Conservation (phyloP, 371 early-diverging fungal genomes). For the Lichtheimia ramosa region DNA sequence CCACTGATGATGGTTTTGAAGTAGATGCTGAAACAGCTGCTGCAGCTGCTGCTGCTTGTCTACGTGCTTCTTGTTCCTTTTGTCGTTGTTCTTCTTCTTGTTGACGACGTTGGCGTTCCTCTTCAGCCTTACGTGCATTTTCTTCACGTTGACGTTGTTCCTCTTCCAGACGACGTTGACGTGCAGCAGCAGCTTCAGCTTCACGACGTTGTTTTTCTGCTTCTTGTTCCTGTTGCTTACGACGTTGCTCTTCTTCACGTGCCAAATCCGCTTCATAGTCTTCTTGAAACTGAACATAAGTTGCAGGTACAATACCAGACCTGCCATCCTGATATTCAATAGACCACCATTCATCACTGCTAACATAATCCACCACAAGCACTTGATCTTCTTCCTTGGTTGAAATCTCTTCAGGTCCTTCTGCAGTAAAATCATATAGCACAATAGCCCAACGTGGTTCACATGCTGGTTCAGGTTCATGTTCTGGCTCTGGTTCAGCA, state of each 20-base stretch:
- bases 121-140: constrained; percentile 37
- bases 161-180: constrained; percentile 26
- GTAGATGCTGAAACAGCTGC: constrained; percentile 14
- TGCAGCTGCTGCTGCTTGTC: constrained; percentile 14
- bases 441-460: constrained; percentile 69
- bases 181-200: constrained; percentile 24
- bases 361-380: constrained; percentile 73
- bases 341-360: constrained; percentile 80
- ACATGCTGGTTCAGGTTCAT: constrained; percentile 30
- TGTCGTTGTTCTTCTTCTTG: constrained; percentile 26
- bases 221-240: constrained; percentile 30
- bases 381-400: constrained; percentile 76
- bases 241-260: constrained; percentile 27
- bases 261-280: constrained; percentile 36
- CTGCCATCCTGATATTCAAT: constrained; percentile 44
- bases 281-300: constrained; percentile 53
- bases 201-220: constrained; percentile 28
- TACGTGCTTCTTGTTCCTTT: constrained; percentile 9
- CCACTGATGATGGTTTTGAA: constrained; percentile 20
- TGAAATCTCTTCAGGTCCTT: constrained; percentile 73
- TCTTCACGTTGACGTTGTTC: constrained; percentile 25
- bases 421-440: constrained; percentile 75
- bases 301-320: constrained; percentile 57
- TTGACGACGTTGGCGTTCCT: constrained; percentile 36
- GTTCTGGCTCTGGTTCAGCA: constrained; percentile 25